phyloP scores from a whole-genome alignment of 2,329 filamentous ascomycete species.

The Sclerotinia glacialis region DNA sequence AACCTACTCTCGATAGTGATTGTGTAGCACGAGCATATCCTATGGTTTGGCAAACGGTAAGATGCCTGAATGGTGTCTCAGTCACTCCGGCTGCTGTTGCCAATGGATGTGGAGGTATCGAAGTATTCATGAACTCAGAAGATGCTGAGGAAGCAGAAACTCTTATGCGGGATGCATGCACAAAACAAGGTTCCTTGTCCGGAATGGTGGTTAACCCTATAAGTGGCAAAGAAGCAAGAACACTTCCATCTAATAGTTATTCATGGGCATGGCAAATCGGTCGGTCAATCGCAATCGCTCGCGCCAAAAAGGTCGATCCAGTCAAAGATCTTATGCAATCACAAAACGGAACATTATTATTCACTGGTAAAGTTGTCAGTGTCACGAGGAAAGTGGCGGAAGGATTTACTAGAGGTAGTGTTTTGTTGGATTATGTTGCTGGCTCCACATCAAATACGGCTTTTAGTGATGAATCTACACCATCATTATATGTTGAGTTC shows the following conservation, averaged over 20 bases:
- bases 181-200: constrained; percentile 32
- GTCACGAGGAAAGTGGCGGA: constrained; percentile 33
- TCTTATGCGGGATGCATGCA: constrained; percentile 36
- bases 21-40: constrained; percentile 38
- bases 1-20: constrained; percentile 35
- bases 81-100: constrained; percentile 35
- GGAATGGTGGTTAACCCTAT: constrained; percentile 36
- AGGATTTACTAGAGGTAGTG: constrained; percentile 37
- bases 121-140: constrained; percentile 31
- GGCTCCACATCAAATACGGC: background rate
- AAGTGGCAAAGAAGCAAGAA: constrained; percentile 34
- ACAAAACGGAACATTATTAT: constrained; percentile 36
- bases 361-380: constrained; percentile 36
- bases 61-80: constrained; percentile 35
- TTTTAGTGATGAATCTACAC: background rate
- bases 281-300: constrained; percentile 51
- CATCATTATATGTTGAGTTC: constrained; percentile 33
- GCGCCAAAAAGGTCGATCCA: constrained; percentile 34
- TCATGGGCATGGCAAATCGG: constrained; percentile 51
- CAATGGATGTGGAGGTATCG: constrained; percentile 28
- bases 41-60: constrained; percentile 37
- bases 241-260: constrained; percentile 36
- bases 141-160: constrained; percentile 34
- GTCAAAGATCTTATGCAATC: constrained; percentile 32
- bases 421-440: constrained; percentile 30